A percentile compares a stretch with the other conserved stretches of the same genome.
phyloP scores from a whole-genome alignment of 805 yeast genomes.

The Myxozyma kluyveri region DNA sequence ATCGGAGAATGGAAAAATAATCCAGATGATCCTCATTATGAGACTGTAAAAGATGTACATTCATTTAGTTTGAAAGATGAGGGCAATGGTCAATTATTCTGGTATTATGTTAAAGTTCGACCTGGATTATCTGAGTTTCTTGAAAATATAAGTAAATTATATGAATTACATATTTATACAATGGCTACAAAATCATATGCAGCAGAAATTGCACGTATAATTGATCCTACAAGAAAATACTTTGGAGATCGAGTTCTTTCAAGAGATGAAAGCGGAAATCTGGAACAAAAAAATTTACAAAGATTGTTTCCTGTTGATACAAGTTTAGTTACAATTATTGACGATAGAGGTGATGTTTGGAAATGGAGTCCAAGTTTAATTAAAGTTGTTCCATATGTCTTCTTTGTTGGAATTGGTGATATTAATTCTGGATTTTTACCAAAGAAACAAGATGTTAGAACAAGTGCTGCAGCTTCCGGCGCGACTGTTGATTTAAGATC shows the following conservation, averaged over 20 bases:
- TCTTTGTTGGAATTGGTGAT: slow-evolving; percentile 96
- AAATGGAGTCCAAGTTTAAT: slow-evolving; percentile 90
- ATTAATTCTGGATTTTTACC: slow-evolving; percentile 91
- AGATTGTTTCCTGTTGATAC: slow-evolving; percentile 94
- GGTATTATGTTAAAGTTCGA: slow-evolving; percentile 89
- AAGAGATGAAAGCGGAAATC: slow-evolving; percentile 90
- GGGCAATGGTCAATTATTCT: slow-evolving; percentile 33
- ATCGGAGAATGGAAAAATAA: slow-evolving; percentile 95
- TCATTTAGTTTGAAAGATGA: slow-evolving; percentile 76
- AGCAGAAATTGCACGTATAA: slow-evolving; percentile 77
- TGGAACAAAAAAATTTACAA: slow-evolving; percentile 83
- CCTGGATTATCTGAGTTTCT: slow-evolving; percentile 82
- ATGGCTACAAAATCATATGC: slow-evolving; percentile 98
- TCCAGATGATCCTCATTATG: slow-evolving; percentile 77
- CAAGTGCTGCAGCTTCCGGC: slow-evolving; percentile 10
- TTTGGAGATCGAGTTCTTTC: slow-evolving; percentile 91
- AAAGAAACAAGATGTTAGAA: slow-evolving; percentile 46
- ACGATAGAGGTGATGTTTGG: slow-evolving; percentile 99
- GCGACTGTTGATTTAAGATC: slow-evolving; percentile 18
- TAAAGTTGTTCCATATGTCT: slow-evolving; percentile 92
- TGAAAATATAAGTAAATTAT: slow-evolving; percentile 56
- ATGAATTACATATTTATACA: slow-evolving; percentile 92
- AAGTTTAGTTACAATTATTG: slow-evolving; percentile 92
- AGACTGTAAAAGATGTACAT: slow-evolving; percentile 76
- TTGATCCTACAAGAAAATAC: slow-evolving; percentile 82